phyloP scores from a whole-genome alignment of 148 eudicot genomes.

The Cornus kousa region DNA sequence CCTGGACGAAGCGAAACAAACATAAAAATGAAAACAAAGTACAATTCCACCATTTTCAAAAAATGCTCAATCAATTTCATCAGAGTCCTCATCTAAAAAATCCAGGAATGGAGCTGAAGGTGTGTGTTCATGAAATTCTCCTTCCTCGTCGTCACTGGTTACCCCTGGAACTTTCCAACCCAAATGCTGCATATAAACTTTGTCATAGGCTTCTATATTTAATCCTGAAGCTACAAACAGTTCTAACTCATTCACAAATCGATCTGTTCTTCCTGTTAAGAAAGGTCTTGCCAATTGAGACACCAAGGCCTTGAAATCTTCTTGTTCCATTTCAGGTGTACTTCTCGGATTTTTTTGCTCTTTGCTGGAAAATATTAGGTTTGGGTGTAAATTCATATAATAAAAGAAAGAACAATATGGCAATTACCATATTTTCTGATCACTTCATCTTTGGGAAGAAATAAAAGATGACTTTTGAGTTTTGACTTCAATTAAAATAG shows the following conservation, averaged over 20 bases:
- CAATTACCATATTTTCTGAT: neutral
- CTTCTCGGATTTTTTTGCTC: conserved; percentile 26
- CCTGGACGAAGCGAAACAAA: neutral
- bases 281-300: conserved; percentile 67
- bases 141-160: conserved; percentile 27
- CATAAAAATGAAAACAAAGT: neutral
- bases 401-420: neutral
- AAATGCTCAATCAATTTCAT: conserved; percentile 32
- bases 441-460: too few relatives aligned
- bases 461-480: too few relatives aligned
- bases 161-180: conserved; percentile 54
- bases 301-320: conserved; percentile 54
- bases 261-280: conserved; percentile 59
- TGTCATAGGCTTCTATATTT: conserved; percentile 70
- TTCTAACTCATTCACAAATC: conserved; percentile 67
- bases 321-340: conserved; percentile 34
- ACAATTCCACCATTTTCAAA: neutral
- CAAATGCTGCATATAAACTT: conserved; percentile 52
- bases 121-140: conserved; percentile 21
- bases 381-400: neutral
- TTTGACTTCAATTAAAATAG: neutral
- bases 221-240: conserved; percentile 76
- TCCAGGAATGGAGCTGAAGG: conserved; percentile 33
- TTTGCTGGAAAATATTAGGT: conserved; percentile 35
- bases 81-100: conserved; percentile 60